Evolutionary conservation across 768 basidiomycete genomes (phyloP), one percentile per base, ranked within the genome.

Genomic region (Termitomyces sp.): DNA sequence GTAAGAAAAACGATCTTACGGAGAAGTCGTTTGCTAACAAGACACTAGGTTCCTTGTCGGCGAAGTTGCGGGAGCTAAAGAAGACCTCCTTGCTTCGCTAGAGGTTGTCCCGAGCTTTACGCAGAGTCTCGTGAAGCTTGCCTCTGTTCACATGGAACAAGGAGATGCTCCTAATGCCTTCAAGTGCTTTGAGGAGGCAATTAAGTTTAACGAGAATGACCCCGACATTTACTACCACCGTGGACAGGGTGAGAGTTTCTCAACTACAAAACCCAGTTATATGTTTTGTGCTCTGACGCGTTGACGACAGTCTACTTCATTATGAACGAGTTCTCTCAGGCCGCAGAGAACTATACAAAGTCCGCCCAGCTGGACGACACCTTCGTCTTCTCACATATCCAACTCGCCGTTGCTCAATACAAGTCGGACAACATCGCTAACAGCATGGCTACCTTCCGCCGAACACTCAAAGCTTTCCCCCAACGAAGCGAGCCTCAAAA

Each of bases 201-300:
- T 94, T 68, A 79, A 81, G 64, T 82, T 89, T 64, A 87, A 98
- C 66, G 76, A 87, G 6, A 76, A 86, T 48, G 95, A 98, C 73
- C 88, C 96, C 0, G 96, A 98, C 72, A 93, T 97, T 56, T 98
- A 93, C 78, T 99, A 99, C 74, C 97, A 99, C 71, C 93, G 95
- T 64, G 97, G 96, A 45, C 97, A 99, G 79, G 92, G 92, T 91
- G 49, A 48, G 80, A 56, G 3, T 46, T 37, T 59, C 52, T 34
- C 13, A 20, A 14, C 32, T 63, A 36, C 43, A 44, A 27, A 42
- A 8, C 18, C 33, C 32, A 22, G 14, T 13, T 5, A n/a, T 16
- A 7, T 27, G 43, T 44, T 27, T 16, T 33, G 30, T 18, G 26
- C 49, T n/a, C n/a, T 40, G 42, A 42, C 32, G n/a, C 47, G n/a